These are phyloP conservation scores for Aspergillus texensis DNA, from an alignment of 2,329 filamentous ascomycete genomes.

Conservation along the genomic window DNA sequence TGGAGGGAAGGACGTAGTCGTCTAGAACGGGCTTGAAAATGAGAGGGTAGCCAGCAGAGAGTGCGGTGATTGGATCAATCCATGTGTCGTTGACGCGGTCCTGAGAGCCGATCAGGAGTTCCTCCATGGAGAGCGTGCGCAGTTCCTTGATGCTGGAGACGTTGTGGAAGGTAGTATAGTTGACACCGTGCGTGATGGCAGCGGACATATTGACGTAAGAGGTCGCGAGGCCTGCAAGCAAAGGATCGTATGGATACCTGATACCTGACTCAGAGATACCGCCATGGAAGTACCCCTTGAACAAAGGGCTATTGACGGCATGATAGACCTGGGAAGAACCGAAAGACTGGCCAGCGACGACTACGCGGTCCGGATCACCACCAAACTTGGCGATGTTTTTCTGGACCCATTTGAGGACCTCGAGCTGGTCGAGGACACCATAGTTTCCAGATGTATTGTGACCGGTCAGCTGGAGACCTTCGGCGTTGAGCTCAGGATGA, in stretches of 20 bases:
- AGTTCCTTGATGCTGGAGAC: constrained; percentile 26
- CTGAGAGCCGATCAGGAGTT: constrained; percentile 27
- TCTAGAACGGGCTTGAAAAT: constrained; percentile 35
- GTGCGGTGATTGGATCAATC: constrained; percentile 6
- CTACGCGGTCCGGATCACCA: constrained; percentile 53
- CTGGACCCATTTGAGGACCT: constrained; percentile 59
- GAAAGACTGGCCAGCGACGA: constrained; percentile 40
- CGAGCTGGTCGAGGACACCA: constrained; percentile 56
- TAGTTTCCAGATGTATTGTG: constrained; percentile 32
- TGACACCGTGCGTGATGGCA: constrained; percentile 27
- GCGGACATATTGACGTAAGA: constrained; percentile 33
- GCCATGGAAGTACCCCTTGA: constrained; percentile 34
- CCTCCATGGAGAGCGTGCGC: constrained; percentile 27
- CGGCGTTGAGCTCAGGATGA: constrained; percentile 29
- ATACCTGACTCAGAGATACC: constrained; percentile 35
- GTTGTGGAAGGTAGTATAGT: constrained; percentile 30
- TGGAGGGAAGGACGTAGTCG: constrained; percentile 28
- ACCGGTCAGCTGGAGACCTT: constrained; percentile 23
- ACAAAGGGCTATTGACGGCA: constrained; percentile 33
- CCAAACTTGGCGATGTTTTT: constrained; percentile 56
- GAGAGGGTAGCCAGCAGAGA: constrained; percentile 17
- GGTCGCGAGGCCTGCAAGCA: constrained; percentile 32
- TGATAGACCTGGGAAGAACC: constrained; percentile 37
- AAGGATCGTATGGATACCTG: constrained; percentile 31
- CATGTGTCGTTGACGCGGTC: constrained; percentile 27